Base-by-base conservation (phyloP, 768 basidiomycete species). In the Mrakia frigida region DNA sequence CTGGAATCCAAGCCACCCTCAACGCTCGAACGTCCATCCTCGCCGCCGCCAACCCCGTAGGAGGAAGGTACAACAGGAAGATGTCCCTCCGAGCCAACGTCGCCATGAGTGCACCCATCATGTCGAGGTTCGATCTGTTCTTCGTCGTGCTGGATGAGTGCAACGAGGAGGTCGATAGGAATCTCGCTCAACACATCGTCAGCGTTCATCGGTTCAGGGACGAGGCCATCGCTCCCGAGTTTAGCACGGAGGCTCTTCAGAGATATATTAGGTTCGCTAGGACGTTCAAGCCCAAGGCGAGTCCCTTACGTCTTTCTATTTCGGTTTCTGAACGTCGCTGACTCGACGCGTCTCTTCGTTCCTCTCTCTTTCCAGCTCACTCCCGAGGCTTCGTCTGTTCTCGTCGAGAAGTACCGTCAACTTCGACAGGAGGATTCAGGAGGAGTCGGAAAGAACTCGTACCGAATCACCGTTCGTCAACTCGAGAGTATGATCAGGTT, bases 81-180 rank as follows among this genome's bases (percentile, higher is more conserved):
- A 93, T 91, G 84, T 89, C 90, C 5, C 86, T 99, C 21, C 86
- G 94, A 31, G 91, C 91, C 5, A 99, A 99, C 83, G 89, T 99
- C 46, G 92, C 92, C 77, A 98, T 99, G 97, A 94, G 91, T 72
- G 91, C 95, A 0, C 97, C 97, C 1, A 98, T 99, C 84, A 98
- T 99, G 96, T 95, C 93, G 84, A 90, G 97, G 77, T 85, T 99
- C 93, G 97, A 99, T 83, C 82, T 99, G 79, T 98, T 98, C 86
- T 99, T 98, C 82, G 93, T 99, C 74, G 94, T 99, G 16, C 87
- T 99, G 71, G 97, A 99, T 81, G 95, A 99, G 81, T 98, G 95
- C 84, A 90, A 98, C 82, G 92, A 93, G 82, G 91, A 88, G 82
- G 92, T 90, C 77, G 97, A 99, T 81, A 83, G 93, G 81, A 93